Evolutionary conservation across 2,329 filamentous ascomycete genomes (phyloP).

Genomic region (Pseudogymnoascus sp.): DNA sequence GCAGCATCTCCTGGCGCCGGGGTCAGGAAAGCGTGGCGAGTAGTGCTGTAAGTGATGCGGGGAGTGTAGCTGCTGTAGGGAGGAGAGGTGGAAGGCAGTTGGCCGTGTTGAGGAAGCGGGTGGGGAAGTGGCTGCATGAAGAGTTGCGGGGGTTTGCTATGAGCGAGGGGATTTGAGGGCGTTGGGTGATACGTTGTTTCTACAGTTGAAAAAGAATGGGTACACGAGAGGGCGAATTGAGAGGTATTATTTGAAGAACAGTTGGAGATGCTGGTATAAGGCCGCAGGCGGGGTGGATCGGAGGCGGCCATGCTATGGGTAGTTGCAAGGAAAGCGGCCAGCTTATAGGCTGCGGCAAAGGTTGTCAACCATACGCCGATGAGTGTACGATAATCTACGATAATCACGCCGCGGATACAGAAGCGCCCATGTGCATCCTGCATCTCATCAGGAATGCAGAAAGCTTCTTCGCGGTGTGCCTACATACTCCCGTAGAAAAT

Average conservation of each 20-base stretch:
- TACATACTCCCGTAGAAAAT: not conserved
- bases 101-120: conserved; percentile 46
- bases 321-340: not conserved
- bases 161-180: conserved; percentile 14
- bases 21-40: conserved; percentile 21
- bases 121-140: conserved; percentile 52
- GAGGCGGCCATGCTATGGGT: not conserved
- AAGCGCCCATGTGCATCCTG: not conserved
- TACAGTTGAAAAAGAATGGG: not conserved
- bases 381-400: not conserved
- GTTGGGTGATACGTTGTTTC: not conserved
- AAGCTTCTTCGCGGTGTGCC: not conserved
- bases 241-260: not conserved
- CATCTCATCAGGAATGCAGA: not conserved
- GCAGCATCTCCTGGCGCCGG: conserved; percentile 14
- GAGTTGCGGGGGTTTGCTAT: conserved; percentile 40
- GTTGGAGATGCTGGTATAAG: not conserved
- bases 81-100: conserved; percentile 36
- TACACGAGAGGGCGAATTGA: not conserved
- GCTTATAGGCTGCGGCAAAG: not conserved
- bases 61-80: conserved; percentile 29
- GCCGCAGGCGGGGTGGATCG: not conserved
- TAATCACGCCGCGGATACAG: not conserved
- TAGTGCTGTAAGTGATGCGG: conserved; percentile 27
- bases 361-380: not conserved